Base-by-base conservation (phyloP, 2,329 filamentous ascomycete species). In the Trichoderma citrinoviride region DNA sequence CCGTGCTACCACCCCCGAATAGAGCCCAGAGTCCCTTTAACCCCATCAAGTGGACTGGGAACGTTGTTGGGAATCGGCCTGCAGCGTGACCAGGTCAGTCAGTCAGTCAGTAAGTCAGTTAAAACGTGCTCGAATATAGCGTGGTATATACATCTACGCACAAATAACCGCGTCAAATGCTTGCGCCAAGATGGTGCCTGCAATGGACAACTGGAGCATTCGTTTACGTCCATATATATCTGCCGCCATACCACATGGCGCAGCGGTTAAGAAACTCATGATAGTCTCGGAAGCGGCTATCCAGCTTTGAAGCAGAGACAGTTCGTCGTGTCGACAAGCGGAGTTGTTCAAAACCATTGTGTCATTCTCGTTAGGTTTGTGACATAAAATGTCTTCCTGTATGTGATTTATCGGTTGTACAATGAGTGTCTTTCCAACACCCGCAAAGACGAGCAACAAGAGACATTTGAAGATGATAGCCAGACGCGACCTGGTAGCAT, bases 381-480 rank as follows among this genome's bases (percentile, higher is more conserved):
- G 27, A 60, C 56, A 60, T 25, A 60, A 17, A 40, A 60, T 60
- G 21, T 60, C 56, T 60, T 50, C 21, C 50, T 60, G 44, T 60
- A 60, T 50, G 3, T 60, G 56, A 14, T 41, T 41, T 29, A 50
- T 41, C 19, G 56, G 56, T 17, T 5, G 15, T 41, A 41, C 41
- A 50, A 60, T 60, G 56, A 60, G 56, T 41, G 44, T 21, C 56
- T 60, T 50, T 41, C 56, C 56, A 60, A 60, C 17, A 29, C 56
- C 29, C 5, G 41, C 19, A 27, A 60, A 60, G 15, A 14, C 33
- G 6, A 60, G 21, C 56, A 60, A 50, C 21, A 60, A 21, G 50
- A 60, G 56, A 41, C 56, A 60, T 60, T 41, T 27, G 27, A 50
- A 15, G 50, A 60, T 60, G 56, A 60, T 50, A 50, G 29, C 10